phyloP scores from a whole-genome alignment of 2,329 filamentous ascomycete species.

The Talaromyces piceae region DNA sequence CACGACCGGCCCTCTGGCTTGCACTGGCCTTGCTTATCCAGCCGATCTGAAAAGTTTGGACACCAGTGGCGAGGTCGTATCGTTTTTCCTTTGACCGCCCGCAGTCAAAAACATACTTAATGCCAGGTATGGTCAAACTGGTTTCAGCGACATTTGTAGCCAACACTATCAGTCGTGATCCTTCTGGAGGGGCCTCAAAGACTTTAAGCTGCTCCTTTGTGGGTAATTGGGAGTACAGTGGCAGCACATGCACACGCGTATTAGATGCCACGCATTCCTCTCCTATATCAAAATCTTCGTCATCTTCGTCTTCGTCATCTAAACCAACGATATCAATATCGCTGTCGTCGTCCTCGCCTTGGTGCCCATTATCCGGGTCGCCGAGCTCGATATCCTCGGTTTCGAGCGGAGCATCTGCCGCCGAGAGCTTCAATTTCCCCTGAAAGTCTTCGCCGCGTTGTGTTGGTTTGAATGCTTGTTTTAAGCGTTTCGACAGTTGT shows the following conservation, averaged over 20 bases:
- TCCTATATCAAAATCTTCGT: constrained; percentile 64
- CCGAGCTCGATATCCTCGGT: constrained; percentile 83
- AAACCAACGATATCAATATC: constrained; percentile 55
- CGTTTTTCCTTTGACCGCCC: constrained; percentile 87
- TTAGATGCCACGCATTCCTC: constrained; percentile 51
- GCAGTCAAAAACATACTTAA: constrained; percentile 92
- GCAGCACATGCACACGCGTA: constrained; percentile 75
- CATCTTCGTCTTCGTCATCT: constrained; percentile 51
- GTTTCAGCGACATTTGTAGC: constrained; percentile 97
- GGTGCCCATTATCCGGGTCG: constrained; percentile 38
- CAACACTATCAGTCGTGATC: constrained; percentile 75
- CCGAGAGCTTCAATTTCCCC: constrained; percentile 66
- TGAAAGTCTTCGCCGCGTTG: constrained; percentile 45
- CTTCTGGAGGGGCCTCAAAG: constrained; percentile 77
- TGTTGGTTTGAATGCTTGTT: constrained; percentile 56
- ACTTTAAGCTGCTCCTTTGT: constrained; percentile 86
- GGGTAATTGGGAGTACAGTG: constrained; percentile 85
- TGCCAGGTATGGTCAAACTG: constrained; percentile 90
- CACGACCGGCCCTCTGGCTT: constrained; percentile 83
- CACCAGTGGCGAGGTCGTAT: constrained; percentile 79
- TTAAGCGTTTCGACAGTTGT: constrained; percentile 71
- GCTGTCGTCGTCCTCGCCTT: constrained; percentile 48
- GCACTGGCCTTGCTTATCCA: constrained; percentile 99
- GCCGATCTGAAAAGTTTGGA: constrained; percentile 89
- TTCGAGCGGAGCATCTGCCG: constrained; percentile 70